Evolutionary conservation across 2,329 filamentous ascomycete species (phyloP), one percentile per base, ranked within the genome.

Genomic region (Endoconidiophora laricicola): DNA sequence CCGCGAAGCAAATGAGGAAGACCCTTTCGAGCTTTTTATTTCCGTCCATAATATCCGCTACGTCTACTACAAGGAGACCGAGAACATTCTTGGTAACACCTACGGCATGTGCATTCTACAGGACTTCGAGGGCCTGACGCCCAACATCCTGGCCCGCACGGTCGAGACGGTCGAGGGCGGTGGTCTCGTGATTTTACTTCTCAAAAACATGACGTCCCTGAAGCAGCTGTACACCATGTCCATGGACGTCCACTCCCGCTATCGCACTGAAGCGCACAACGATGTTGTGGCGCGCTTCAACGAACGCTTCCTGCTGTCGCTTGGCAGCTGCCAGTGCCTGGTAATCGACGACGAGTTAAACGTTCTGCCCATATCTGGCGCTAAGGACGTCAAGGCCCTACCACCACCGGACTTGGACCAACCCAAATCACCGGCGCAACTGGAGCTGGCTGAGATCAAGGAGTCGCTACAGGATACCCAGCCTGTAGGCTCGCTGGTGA

Each of bases 11-110:
- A 94, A 98, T 65, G 76, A 79, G 49, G 86, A 94, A 62, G 91
- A 98, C 62, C 84, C 91, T 0, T 98, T 98, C 69, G 91, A 98
- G 68, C 77, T 96, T 49, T 98, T 96, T 67, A 83, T 96, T 59
- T 91, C 87, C 52, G 79, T 94, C 52, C 85, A 96, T 69, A 87
- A 95, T 65, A 94, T 98, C 63, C 84, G 91, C 65, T 98, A 98
- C 75, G 86, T 91, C 52, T 98, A 94, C 73, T 98, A 98, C 72
- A 98, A 98, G 68, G 91, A 98, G 69, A 96, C 91, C 24, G 91
- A 98, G 61, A 96, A 95, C 72, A 95, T 98, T 61, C 68, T 96
- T 51, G 91, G 91, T 63, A 94, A 96, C 65, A 98, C 91, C 41
- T 98, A 91, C 62, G 90, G 90, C 62, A 95, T 95, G 86, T 95